These are phyloP conservation scores for Aethionema arabicum DNA, from an alignment of 345 rosid genomes.

Conservation along the genomic window DNA sequence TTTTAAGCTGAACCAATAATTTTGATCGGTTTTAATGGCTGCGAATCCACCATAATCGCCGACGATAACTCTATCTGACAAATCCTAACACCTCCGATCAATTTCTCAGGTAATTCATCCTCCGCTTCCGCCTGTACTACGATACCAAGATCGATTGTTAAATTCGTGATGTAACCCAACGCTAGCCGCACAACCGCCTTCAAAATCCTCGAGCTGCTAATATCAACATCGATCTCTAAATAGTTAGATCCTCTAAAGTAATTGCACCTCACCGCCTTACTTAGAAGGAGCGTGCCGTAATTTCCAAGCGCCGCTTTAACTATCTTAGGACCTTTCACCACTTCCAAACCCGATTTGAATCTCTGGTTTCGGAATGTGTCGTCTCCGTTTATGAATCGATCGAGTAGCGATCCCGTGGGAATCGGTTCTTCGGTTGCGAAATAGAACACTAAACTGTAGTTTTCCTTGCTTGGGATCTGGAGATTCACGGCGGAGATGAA, in stretches of 20 bases:
- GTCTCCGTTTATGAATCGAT: constrained; percentile 60
- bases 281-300: constrained; percentile 62
- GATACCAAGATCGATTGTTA: constrained; percentile 69
- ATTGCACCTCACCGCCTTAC: constrained; percentile 60
- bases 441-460: constrained; percentile 68
- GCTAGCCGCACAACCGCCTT: constrained; percentile 62
- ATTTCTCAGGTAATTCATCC: constrained; percentile 68
- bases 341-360: constrained; percentile 68
- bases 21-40: too few relatives aligned
- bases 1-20: too few relatives aligned
- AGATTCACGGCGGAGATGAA: constrained; percentile 65
- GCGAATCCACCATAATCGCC: constrained; percentile 25
- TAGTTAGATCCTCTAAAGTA: constrained; percentile 65
- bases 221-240: constrained; percentile 69
- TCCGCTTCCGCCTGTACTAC: constrained; percentile 66
- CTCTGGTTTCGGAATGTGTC: constrained; percentile 63
- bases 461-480: constrained; percentile 75
- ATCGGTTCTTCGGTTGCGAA: constrained; percentile 64
- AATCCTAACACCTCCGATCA: constrained; percentile 66
- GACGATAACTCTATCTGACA: constrained; percentile 73
- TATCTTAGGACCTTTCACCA: constrained; percentile 77
- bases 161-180: constrained; percentile 58
- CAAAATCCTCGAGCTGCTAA: constrained; percentile 58
- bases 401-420: constrained; percentile 47
- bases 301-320: constrained; percentile 67